Evolutionary conservation across 2,329 filamentous ascomycete genomes (phyloP).

Genomic region (Cladosporium sp.): DNA sequence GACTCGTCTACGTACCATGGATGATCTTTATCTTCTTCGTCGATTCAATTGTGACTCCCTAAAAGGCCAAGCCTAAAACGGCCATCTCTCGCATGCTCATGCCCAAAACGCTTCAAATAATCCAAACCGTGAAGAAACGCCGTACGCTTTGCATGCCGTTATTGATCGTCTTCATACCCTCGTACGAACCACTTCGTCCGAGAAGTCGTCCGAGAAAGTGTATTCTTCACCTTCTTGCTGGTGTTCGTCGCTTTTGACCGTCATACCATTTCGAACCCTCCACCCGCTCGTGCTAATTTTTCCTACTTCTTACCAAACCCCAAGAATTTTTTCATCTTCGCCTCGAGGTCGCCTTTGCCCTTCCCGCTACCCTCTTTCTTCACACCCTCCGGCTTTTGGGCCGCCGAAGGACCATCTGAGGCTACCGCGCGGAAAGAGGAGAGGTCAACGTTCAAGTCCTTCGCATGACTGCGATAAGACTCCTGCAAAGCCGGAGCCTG

Average conservation of each 20-base stretch:
- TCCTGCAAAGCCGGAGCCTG: slow-evolving; percentile 56
- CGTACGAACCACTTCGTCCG: too few relatives aligned
- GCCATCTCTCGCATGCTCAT: too few relatives aligned
- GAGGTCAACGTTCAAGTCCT: slow-evolving; percentile 62
- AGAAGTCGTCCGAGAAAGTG: too few relatives aligned
- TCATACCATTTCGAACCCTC: too few relatives aligned
- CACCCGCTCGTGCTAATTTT: too few relatives aligned
- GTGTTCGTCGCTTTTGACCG: too few relatives aligned
- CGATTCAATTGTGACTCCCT: too few relatives aligned
- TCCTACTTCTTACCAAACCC: slow-evolving; percentile 66
- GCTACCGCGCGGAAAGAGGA: not conserved
- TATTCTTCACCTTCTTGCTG: too few relatives aligned
- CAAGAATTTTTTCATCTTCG: slow-evolving; percentile 65
- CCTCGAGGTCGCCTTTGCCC: slow-evolving; percentile 35
- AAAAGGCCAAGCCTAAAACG: too few relatives aligned
- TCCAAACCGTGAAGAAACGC: not conserved
- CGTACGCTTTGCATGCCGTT: not conserved
- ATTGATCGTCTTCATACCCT: too few relatives aligned
- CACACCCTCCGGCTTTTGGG: slow-evolving; percentile 25
- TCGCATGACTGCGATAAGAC: slow-evolving; percentile 56
- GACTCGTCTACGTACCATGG: too few relatives aligned
- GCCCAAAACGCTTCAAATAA: not conserved
- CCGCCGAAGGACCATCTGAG: slow-evolving; percentile 20
- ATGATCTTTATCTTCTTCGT: too few relatives aligned
- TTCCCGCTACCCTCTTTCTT: slow-evolving; percentile 27